Base-by-base conservation (phyloP, 805 yeast species). In the Kodamaea sagamina region DNA sequence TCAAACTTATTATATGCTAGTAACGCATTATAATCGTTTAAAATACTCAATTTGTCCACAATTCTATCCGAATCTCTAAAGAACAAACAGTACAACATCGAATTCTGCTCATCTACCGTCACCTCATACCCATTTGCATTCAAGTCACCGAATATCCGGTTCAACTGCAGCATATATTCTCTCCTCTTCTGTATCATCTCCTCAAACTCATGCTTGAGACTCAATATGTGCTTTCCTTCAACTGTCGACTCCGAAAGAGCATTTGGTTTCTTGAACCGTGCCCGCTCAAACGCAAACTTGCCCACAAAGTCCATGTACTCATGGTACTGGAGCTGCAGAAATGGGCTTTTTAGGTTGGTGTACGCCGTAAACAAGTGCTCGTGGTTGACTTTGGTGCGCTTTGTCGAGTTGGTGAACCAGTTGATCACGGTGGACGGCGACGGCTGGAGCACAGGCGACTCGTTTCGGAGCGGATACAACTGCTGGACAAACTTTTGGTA, bases 281-380 rank as follows among this genome's bases (percentile, higher is more conserved):
- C 48, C 18, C 50, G 52, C 3, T 46, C 28, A 17, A 61, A 45
- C 31, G 44, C 35, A 24, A 68, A 56, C 32, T 46, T 49, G 4
- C 39, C 40, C 34, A 69, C 46, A 25, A 71, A 62, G 4, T 47
- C 53, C 39, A 64, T 61, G 15, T 68, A 53, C 34, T 63, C 63
- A 1, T 49, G 34, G 13, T 59, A 56, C 10, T 45, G 47, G 36
- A 70, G 43, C 32, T 60, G 57, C 36, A 4, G 67, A 63, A 21
- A 65, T 19, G 45, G 45, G n/a, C 29, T 24, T 3, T 29, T 19
- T 9, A 42, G 47, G 17, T 52, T 57, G n/a, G 42, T 31, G 45
- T 63, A 68, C 17, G 57, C 45, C 13, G 53, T 44, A 46, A 47
- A 63, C 11, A 69, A 44, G 15, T 44, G 36, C 12, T 51, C 40